Evolutionary conservation across 805 yeast genomes (phyloP), one percentile per base, ranked within the genome.

Genomic region (Komagataella phaffii): DNA sequence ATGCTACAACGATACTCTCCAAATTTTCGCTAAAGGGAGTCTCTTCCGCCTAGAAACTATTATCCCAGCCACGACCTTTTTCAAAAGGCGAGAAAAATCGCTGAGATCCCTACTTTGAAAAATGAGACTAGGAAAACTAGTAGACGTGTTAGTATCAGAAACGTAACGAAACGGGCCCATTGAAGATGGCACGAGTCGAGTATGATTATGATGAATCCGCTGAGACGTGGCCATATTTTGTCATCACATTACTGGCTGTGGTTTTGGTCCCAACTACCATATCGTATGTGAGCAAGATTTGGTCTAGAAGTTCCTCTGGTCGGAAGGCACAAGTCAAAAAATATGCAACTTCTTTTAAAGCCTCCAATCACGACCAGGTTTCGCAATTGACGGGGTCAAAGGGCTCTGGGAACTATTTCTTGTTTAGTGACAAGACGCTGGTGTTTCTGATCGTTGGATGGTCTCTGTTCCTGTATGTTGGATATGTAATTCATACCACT

Each of bases 211-310:
- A 89, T 69, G 96, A 89, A 64, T 80, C 80, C 55, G 82, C 90
- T 49, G 93, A 87, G 59, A 88, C 93, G 1, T 89, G 96, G 96
- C 97, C 97, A 45, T 88, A 83, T 64, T 90, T 90, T 61, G 77
- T 85, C 50, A 65, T 86, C 61, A 89, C 96, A 2, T 68, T 87
- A 49, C 67, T 85, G 50, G 70, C 85, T 23, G 77, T 85, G 54
- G 77, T 81, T 17, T 72, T 87, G 53, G 64, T 88, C 45, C 96
- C 96, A 6, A 51, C 59, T 3, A 64, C 70, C 6, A 51, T 70
- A 24, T 59, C 64, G 6, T 54, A 61, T 17, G 51, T 62, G 45
- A 49, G 46, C 17, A 19, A 47, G 46, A 51, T 19, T 17, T 48
- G 49, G 24, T 48, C 46, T 7, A 12, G 17, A 17, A 44, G 17